These are phyloP conservation scores for Primulina eburnea DNA, from an alignment of 257 asterid species.

Conservation along the genomic window DNA sequence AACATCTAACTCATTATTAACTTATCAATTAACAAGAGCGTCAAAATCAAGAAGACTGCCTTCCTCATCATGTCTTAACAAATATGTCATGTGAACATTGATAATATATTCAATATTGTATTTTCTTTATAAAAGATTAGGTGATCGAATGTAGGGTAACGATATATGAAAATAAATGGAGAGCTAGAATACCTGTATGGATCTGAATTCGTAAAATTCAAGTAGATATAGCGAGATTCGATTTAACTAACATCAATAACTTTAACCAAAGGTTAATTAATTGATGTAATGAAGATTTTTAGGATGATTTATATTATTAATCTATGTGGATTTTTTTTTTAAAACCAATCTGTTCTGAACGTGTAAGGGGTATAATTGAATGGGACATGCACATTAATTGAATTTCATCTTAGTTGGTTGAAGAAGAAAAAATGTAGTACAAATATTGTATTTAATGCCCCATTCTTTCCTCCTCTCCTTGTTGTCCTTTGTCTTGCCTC, in stretches of 20 bases:
- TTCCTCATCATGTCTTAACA: too few relatives aligned
- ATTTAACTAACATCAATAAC: too few relatives aligned
- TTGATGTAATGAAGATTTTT: too few relatives aligned
- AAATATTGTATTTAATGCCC: slow-evolving; percentile 33
- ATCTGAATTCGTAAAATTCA: too few relatives aligned
- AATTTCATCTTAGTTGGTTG: neutral
- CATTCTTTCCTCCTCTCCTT: slow-evolving; percentile 31
- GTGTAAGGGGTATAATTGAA: neutral
- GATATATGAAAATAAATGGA: too few relatives aligned
- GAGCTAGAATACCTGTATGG: too few relatives aligned
- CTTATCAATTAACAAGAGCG: neutral
- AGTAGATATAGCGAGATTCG: too few relatives aligned
- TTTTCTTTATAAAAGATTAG: too few relatives aligned
- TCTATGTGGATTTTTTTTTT: neutral
- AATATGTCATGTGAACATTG: neutral
- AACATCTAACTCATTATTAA: neutral
- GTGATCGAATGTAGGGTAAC: too few relatives aligned
- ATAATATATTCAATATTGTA: too few relatives aligned
- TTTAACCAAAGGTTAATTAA: too few relatives aligned
- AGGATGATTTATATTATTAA: neutral
- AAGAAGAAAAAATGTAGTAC: neutral
- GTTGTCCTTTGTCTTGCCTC: slow-evolving; percentile 18
- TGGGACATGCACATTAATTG: neutral
- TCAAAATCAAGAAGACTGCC: neutral
- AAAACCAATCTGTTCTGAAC: too few relatives aligned